Conservation (phyloP, 805 yeast genomes). For the Brettanomyces bruxellensis region DNA sequence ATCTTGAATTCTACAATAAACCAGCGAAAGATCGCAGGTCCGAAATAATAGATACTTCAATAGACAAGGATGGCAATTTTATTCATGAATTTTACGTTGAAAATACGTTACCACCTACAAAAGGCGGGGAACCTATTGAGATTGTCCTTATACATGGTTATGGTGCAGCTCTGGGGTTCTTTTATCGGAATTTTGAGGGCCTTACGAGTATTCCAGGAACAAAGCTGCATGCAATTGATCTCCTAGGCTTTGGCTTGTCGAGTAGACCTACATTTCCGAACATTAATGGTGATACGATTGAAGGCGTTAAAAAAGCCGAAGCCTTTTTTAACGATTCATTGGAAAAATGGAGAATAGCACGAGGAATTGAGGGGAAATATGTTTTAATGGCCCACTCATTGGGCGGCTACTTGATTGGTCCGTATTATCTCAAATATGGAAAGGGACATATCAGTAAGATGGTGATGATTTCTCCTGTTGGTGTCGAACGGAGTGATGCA, state of each 20-base stretch:
- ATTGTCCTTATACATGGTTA: slow-evolving; percentile 84
- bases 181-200: slow-evolving; percentile 55
- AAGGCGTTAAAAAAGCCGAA: slow-evolving; percentile 38
- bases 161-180: slow-evolving; percentile 84
- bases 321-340: slow-evolving; percentile 50
- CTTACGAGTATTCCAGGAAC: slow-evolving; percentile 44
- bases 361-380: slow-evolving; percentile 37
- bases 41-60: slow-evolving; percentile 41
- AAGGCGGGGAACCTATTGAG: slow-evolving; percentile 8
- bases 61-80: slow-evolving; percentile 34
- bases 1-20: slow-evolving; percentile 51
- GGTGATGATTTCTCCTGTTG: slow-evolving; percentile 65
- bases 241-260: slow-evolving; percentile 66
- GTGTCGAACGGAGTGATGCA: slow-evolving; percentile 57
- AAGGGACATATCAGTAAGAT: slow-evolving; percentile 39
- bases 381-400: slow-evolving; percentile 70
- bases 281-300: slow-evolving; percentile 21
- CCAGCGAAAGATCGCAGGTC: slow-evolving; percentile 39
- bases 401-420: slow-evolving; percentile 66
- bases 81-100: slow-evolving; percentile 70
- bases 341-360: slow-evolving; percentile 52
- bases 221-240: slow-evolving; percentile 58
- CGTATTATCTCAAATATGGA: slow-evolving; percentile 56
- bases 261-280: slow-evolving; percentile 39
- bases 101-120: slow-evolving; percentile 22